phyloP scores from a whole-genome alignment of 768 basidiomycete species.

The Xerocomellus amylosporus region DNA sequence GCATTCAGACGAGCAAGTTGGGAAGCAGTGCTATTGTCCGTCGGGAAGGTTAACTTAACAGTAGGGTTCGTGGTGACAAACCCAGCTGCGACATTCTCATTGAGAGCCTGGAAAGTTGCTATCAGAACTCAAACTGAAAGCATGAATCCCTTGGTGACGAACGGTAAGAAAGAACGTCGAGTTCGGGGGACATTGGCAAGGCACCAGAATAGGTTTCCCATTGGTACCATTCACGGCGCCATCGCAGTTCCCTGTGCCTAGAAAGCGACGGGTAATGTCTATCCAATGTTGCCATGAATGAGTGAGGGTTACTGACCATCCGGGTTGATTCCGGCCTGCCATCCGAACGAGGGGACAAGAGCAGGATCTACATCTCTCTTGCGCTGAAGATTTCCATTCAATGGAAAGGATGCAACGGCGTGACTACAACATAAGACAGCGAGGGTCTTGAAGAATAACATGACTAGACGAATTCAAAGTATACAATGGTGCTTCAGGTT shows the following conservation, averaged over 20 bases:
- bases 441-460: slow-evolving; percentile 14
- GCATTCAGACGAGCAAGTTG: slow-evolving; percentile 57
- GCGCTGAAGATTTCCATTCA: slow-evolving; percentile 6
- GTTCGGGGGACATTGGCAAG: slow-evolving; percentile 63
- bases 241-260: slow-evolving; percentile 67
- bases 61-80: slow-evolving; percentile 63
- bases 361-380: slow-evolving; percentile 49
- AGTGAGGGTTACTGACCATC: slow-evolving; percentile 41
- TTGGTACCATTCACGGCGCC: slow-evolving; percentile 56
- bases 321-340: slow-evolving; percentile 54
- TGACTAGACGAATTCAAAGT: slow-evolving; percentile 2
- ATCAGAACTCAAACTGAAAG: slow-evolving; percentile 3
- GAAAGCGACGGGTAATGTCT: neutral
- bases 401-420: slow-evolving; percentile 13
- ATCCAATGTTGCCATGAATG: neutral
- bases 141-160: neutral
- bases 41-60: slow-evolving; percentile 59
- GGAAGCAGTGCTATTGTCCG: slow-evolving; percentile 50
- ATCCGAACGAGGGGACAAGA: slow-evolving; percentile 62
- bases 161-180: slow-evolving; percentile 52
- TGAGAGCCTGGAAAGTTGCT: slow-evolving; percentile 35
- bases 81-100: slow-evolving; percentile 58
- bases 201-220: slow-evolving; percentile 57
- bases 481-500: neutral
- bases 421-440: slow-evolving; percentile 9